A percentile compares a stretch with the other conserved stretches of the same genome.
These are phyloP conservation scores for Helichrysum umbraculigerum DNA, from an alignment of 129 eudicot species.

Conservation along the genomic window DNA sequence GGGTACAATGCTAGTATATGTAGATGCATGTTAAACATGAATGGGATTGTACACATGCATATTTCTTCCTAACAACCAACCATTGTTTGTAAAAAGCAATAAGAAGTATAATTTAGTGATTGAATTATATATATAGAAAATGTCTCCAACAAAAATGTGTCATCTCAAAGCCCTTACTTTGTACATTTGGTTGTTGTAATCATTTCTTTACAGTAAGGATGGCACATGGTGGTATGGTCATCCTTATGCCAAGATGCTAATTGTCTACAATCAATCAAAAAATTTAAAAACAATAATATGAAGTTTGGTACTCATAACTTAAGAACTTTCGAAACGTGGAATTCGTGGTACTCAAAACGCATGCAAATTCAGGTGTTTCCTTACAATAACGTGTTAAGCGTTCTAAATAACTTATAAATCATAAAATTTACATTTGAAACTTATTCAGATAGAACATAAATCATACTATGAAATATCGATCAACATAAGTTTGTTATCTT, in stretches of 20 bases:
- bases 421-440: too few relatives aligned
- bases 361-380: background rate
- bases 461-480: too few relatives aligned
- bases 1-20: too few relatives aligned
- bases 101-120: slow-evolving; percentile 17
- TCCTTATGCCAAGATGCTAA: slow-evolving; percentile 51
- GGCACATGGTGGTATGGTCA: slow-evolving; percentile 66
- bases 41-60: slow-evolving; percentile 28
- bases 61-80: slow-evolving; percentile 58
- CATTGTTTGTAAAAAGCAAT: slow-evolving; percentile 26
- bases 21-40: background rate
- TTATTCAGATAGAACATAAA: too few relatives aligned
- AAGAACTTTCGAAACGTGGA: background rate
- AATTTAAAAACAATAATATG: background rate
- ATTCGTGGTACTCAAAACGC: background rate
- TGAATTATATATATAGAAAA: slow-evolving; percentile 21
- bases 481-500: too few relatives aligned
- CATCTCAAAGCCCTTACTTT: slow-evolving; percentile 42
- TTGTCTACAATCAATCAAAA: slow-evolving; percentile 38
- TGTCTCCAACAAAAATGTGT: slow-evolving; percentile 67
- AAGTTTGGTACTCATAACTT: background rate
- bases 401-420: background rate
- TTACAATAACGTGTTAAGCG: background rate
- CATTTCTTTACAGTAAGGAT: slow-evolving; percentile 72
- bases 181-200: slow-evolving; percentile 52